Evolutionary conservation across 352 stramenopile species (phyloP), one percentile per base, ranked within the genome.

Genomic region (Halophytophthora batemanensis): DNA sequence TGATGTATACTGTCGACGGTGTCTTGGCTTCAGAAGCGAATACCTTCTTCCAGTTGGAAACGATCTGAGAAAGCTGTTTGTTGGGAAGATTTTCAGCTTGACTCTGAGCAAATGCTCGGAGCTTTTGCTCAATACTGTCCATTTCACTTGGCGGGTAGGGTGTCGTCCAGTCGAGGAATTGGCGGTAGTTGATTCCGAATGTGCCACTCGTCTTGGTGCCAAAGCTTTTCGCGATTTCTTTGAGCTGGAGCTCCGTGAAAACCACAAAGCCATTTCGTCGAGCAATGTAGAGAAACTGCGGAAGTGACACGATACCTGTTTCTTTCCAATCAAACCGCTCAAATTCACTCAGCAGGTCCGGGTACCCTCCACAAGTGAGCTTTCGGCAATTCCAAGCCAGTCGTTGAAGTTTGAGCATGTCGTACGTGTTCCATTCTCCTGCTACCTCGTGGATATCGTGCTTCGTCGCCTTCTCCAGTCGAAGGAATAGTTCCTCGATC

Each of bases 151-250:
- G 29, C 14, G 61, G 45, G 43, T 17, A 52, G 15, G 71, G 77
- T 6, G 70, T 84, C 29, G 72, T 77, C 81, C 81, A 91, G 46
- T 89, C 71, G 25, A 91, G 47, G 19, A 88, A 87, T 33, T 83
- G 64, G 3, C 63, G 62, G 42, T 87, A 89, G 29, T 88, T 83
- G 23, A 91, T 73, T 2, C 70, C 76, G 50, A 85, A 87, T 3
- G 53, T 33, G 0, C 65, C 66, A 13, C 66, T 61, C n/a, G 56
- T 34, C 33, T 86, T 84, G 6, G 59, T 51, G 14, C 79, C 62
- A 40, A 89, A 91, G 15, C 43, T 43, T 42, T 82, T 87, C 2
- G 66, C 78, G 8, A 89, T 54, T 11, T 69, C 50, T 35, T 71
- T 74, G 1, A 80, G 28, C 37, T 85, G 64, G 7, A 46, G 31